Evolutionary conservation across 2,329 filamentous ascomycete species (phyloP), one percentile per base, ranked within the genome.

Genomic region (Clathrospora elynae): DNA sequence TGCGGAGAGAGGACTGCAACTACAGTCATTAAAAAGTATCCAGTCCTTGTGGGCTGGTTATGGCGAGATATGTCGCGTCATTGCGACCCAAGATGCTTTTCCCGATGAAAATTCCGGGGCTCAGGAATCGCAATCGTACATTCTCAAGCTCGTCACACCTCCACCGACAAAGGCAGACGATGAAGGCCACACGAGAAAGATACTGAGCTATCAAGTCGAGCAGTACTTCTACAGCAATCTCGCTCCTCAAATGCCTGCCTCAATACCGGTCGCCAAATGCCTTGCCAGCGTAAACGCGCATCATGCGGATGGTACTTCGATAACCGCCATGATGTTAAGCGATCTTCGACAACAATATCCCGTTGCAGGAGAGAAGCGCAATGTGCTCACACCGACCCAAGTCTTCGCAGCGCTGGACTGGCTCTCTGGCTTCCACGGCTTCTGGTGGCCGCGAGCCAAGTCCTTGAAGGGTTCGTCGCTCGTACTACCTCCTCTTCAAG

Each of bases 201-300:
- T 87, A 45, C 64, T 86, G 18, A 85, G 82, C 58, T 87, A 87
- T 51, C 75, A 83, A 31, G 81, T 85, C 3, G 84, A 87, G 64
- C 82, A 84, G 56, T 78, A 78, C 52, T 87, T 87, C 52, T 87
- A 87, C 60, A 71, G 70, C 2, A 62, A 77, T 2, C 63, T 87
- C 8, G 81, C 80, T 0, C 78, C 80, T 0, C 59, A 58, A 0
- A 61, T 87, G 11, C 64, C 64, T 2, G 59, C 68, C 0, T 57
- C 65, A 0, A 61, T 79, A 1, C 72, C 75, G 0, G 75, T 84
- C 1, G 79, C 82, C 0, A 66, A 71, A 13, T 81, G 77, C 23
- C 44, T 83, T 2, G 73, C 71, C 0, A 67, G 61, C 30, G 65
- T 81, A 72, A 16, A 78, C 5, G 68, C 60, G 16, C 53, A 72